phyloP scores from a whole-genome alignment of 179 eudicot species.

The Camellia oleifera region DNA sequence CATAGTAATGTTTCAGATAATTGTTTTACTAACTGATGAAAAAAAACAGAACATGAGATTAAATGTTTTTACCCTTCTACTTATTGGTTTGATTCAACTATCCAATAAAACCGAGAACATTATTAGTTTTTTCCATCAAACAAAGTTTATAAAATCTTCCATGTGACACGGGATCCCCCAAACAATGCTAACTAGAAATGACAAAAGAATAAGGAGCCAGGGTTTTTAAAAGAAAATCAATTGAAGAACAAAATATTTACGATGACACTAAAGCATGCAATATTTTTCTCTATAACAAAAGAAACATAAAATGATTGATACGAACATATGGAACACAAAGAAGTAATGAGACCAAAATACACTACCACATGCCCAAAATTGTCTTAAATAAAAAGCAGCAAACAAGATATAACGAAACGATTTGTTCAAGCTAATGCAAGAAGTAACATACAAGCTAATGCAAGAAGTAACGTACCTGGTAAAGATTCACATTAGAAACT shows the following conservation, averaged over 20 bases:
- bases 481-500: conserved; percentile 54
- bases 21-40: no score
- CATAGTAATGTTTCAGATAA: no score
- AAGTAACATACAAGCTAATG: conserved; percentile 24
- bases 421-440: not conserved
- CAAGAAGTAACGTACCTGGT: conserved; percentile 37
- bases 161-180: not conserved
- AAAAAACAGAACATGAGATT: no score
- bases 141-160: not conserved
- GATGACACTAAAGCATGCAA: no score
- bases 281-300: not conserved
- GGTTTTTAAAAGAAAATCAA: not conserved
- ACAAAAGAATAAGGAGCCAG: not conserved
- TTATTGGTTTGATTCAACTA: no score
- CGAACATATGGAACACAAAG: not conserved
- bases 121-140: not conserved
- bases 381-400: not conserved
- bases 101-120: no score
- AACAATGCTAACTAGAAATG: not conserved
- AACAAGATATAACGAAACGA: not conserved
- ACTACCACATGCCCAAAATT: no score
- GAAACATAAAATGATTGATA: not conserved
- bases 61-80: no score
- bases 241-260: not conserved
- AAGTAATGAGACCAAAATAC: no score